Percentiles rank a stretch among this genome's conserved stretches.
These are phyloP conservation scores for Arthrobotrys musiformis DNA, from an alignment of 2,329 filamentous ascomycete genomes.

Conservation along the genomic window DNA sequence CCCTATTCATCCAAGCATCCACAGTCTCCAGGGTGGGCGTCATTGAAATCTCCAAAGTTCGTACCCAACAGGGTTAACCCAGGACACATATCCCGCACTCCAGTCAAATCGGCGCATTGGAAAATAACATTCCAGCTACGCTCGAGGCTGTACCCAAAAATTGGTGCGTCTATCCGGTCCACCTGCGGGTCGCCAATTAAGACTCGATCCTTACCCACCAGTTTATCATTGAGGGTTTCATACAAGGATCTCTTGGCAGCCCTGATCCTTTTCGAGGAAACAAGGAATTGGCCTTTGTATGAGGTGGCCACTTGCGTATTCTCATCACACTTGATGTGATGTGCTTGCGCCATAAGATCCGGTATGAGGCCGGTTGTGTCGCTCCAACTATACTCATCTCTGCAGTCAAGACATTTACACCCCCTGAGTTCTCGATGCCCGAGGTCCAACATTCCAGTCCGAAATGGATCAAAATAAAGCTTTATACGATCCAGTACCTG, in stretches of 20 bases:
- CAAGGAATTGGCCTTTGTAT: constrained; percentile 67
- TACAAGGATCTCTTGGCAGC: constrained; percentile 62
- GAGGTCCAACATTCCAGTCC: constrained; percentile 66
- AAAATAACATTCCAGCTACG: constrained; percentile 58
- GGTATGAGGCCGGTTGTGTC: constrained; percentile 63
- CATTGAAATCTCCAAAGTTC: constrained; percentile 16
- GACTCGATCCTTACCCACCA: constrained; percentile 57
- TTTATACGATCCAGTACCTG: constrained; percentile 62
- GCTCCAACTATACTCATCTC: constrained; percentile 63
- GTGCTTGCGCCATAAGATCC: constrained; percentile 61
- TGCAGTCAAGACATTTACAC: constrained; percentile 63
- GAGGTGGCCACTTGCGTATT: constrained; percentile 63
- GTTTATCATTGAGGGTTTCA: constrained; percentile 59
- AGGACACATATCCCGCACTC: constrained; percentile 31
- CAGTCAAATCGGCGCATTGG: constrained; percentile 55
- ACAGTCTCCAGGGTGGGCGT: constrained; percentile 31
- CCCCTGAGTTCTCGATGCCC: constrained; percentile 62
- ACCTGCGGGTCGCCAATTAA: constrained; percentile 9
- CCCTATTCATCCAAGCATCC: constrained; percentile 30
- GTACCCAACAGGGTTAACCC: neutral
- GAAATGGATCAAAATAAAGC: constrained; percentile 62
- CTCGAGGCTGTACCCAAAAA: constrained; percentile 57
- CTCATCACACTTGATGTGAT: constrained; percentile 58
- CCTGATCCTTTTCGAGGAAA: constrained; percentile 64
- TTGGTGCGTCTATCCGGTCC: constrained; percentile 51